These are phyloP conservation scores for Cinchona pubescens DNA, from an alignment of 257 asterid genomes.

Conservation along the genomic window DNA sequence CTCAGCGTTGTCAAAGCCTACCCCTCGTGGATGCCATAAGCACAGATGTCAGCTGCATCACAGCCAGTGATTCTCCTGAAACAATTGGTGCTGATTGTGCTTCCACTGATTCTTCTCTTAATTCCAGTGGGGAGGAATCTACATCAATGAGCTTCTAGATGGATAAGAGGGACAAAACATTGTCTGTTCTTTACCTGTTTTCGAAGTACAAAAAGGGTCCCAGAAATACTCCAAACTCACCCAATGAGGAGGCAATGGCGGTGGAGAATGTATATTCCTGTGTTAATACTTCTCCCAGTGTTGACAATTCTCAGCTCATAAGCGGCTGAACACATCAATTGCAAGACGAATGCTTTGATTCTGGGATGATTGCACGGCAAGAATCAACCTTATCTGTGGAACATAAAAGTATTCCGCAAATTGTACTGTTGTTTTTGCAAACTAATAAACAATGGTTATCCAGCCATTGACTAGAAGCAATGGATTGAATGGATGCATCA, in stretches of 20 bases:
- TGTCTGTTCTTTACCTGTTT: conserved; percentile 59
- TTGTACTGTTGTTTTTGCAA: background rate
- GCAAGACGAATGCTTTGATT: conserved; percentile 18
- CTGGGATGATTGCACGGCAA: background rate
- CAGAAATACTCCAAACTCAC: conserved; percentile 20
- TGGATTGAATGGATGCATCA: background rate
- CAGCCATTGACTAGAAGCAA: background rate
- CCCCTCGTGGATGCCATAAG: conserved; percentile 25
- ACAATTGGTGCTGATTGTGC: conserved; percentile 31
- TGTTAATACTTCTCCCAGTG: conserved; percentile 22
- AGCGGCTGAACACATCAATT: conserved; percentile 8
- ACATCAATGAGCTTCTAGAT: conserved; percentile 19
- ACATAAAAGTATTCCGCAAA: background rate
- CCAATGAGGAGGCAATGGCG: conserved; percentile 24
- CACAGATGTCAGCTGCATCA: conserved; percentile 21
- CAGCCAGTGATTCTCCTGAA: conserved; percentile 28
- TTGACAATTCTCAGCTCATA: conserved; percentile 20
- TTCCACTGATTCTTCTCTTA: conserved; percentile 28
- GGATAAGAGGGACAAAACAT: conserved; percentile 27
- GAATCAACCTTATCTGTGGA: background rate
- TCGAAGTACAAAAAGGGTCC: conserved; percentile 44
- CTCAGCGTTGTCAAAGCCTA: conserved; percentile 38
- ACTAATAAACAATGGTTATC: background rate
- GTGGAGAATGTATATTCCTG: conserved; percentile 30
- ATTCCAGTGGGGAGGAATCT: conserved; percentile 28